A percentile compares a stretch with the other conserved stretches of the same genome.
These are phyloP conservation scores for Rhizopogon rudus DNA, from an alignment of 768 basidiomycete species.

Conservation along the genomic window DNA sequence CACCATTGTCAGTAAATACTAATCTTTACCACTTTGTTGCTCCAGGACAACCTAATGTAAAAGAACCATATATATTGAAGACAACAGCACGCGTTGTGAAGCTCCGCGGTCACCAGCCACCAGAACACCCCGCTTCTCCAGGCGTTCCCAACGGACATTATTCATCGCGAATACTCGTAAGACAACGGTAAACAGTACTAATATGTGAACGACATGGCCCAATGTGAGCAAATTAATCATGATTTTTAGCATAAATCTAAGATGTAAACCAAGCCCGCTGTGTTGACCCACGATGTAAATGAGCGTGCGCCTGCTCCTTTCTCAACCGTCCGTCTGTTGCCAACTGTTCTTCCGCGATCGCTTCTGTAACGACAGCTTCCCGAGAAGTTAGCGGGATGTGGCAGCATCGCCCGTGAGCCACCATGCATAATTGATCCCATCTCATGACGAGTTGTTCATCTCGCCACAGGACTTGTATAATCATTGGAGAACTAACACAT, in stretches of 20 bases:
- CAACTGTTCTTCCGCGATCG: slow-evolving; percentile 63
- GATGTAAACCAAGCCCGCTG: slow-evolving; percentile 51
- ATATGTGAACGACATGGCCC: no score
- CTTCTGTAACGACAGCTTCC: slow-evolving; percentile 63
- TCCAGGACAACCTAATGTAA: no score
- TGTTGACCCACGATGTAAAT: slow-evolving; percentile 38
- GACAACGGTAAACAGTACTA: no score
- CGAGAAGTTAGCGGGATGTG: slow-evolving; percentile 37
- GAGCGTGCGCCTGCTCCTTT: slow-evolving; percentile 49
- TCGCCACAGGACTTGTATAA: slow-evolving; percentile 15
- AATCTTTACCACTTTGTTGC: no score
- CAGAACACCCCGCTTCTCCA: no score
- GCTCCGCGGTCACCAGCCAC: no score
- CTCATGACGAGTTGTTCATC: slow-evolving; percentile 1
- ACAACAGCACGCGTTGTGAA: no score
- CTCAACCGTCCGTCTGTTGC: slow-evolving; percentile 48
- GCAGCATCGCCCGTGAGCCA: slow-evolving; percentile 10
- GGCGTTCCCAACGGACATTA: no score
- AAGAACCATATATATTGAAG: no score
- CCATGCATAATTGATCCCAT: slow-evolving; percentile 9
- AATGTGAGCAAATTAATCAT: background rate
- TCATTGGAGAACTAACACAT: background rate
- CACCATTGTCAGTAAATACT: no score
- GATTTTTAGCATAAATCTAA: slow-evolving; percentile 53
- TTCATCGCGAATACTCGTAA: no score